These are phyloP conservation scores for Austroboletus rostrupii DNA, from an alignment of 1,284 basidiomycete genomes.

Conservation along the genomic window DNA sequence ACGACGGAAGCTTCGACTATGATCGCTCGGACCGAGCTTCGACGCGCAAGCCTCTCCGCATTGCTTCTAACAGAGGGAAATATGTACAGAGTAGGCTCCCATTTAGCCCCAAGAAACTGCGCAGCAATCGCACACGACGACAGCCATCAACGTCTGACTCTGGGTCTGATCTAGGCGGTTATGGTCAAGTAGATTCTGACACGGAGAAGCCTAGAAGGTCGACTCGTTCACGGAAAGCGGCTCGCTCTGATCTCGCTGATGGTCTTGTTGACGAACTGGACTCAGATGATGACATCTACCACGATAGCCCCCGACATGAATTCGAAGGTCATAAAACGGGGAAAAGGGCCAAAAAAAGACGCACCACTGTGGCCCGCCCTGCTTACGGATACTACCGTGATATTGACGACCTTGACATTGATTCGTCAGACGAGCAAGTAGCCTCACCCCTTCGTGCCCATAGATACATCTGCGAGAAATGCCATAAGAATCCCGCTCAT, in stretches of 20 bases:
- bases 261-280: slow-evolving; percentile 31
- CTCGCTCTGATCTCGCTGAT: slow-evolving; percentile 35
- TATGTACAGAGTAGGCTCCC: slow-evolving; percentile 39
- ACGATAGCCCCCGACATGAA: slow-evolving; percentile 27
- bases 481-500: slow-evolving; percentile 58
- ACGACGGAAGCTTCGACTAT: slow-evolving; percentile 23
- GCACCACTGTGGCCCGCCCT: slow-evolving; percentile 45
- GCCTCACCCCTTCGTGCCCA: slow-evolving; percentile 54
- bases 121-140: slow-evolving; percentile 26
- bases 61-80: slow-evolving; percentile 9
- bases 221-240: slow-evolving; percentile 35
- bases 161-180: slow-evolving; percentile 35
- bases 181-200: slow-evolving; percentile 35
- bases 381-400: slow-evolving; percentile 66
- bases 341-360: slow-evolving; percentile 32
- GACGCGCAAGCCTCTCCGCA: slow-evolving; percentile 27
- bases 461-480: slow-evolving; percentile 67
- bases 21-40: slow-evolving; percentile 23
- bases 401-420: slow-evolving; percentile 54
- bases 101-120: slow-evolving; percentile 62
- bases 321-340: slow-evolving; percentile 11
- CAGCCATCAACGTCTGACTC: slow-evolving; percentile 37
- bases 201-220: slow-evolving; percentile 33
- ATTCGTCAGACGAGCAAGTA: slow-evolving; percentile 56
- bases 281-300: slow-evolving; percentile 31